Evolutionary conservation across 305 asterid genomes (phyloP), one percentile per base, ranked within the genome.

Genomic region (Solanum hybrid): DNA sequence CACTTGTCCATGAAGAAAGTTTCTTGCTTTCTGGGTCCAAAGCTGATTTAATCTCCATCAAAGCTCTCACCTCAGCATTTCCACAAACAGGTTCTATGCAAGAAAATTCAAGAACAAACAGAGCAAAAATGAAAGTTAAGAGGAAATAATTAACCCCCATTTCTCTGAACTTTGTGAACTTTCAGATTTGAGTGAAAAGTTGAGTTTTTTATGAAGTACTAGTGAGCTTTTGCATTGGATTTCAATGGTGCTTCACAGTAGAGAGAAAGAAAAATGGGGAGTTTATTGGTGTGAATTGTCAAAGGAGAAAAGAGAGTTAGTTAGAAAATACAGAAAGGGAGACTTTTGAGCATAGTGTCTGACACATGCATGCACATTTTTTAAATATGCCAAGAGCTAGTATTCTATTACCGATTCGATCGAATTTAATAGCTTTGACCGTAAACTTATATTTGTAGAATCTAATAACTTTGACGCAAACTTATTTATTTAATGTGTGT

Each of bases 1-100:
- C 90, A 24, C 79, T 88, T 33, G 90, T 92, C 99, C 99, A 97
- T 6, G 99, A 96, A 1, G 93, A 89, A 40, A 97, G 92, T 57
- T 88, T 89, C 92, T 93, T 94, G 94, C 89, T 92, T 73, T 79
- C 92, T 4, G 99, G 99, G 94, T 97, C 99, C 87, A 97, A 42
- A 78, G 95, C 93, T 8, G 96, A 87, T 92, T 96, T 97, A 33
- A 97, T 93, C 14, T 94, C 98, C 97, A 97, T 95, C 61, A 97
- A 86, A 35, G 98, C 99, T 89, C 94, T 93, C 86, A 97, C 34
- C 92, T 97, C 99, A 4, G 96, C 90, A 67, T 95, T 97, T 75
- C 94, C 97, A 24, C 13, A 28, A 29, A 67, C 88, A 18, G 92
- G 88, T 10, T 31, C 91, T 33, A 89, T 90, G 61, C 61, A 81